Conservation (phyloP, 2,329 filamentous ascomycete genomes). For the Zasmidium angulare region DNA sequence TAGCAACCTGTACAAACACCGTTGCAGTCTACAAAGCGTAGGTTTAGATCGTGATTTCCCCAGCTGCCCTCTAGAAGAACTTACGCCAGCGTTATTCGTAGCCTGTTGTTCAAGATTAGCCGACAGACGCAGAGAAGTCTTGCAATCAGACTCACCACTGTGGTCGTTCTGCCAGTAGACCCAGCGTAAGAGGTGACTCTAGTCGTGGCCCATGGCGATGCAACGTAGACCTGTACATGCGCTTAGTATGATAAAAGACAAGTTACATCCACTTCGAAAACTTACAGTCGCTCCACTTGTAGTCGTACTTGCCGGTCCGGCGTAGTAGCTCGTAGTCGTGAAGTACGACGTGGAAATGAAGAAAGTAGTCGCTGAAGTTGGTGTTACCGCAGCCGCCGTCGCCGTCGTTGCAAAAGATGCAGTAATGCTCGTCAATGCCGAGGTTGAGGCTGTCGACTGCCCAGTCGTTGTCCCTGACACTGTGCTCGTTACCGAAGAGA, state of each 20-base stretch:
- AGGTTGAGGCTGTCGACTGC: not conserved
- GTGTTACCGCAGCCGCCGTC: not conserved
- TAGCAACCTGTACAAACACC: not conserved
- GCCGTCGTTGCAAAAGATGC: not conserved
- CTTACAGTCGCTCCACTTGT: not conserved
- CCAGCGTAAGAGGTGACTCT: not conserved
- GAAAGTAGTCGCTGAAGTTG: not conserved
- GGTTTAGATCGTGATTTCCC: no score
- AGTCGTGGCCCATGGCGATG: not conserved
- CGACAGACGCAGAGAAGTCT: no score
- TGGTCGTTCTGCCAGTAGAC: not conserved
- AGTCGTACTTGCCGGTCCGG: not conserved
- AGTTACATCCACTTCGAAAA: no score
- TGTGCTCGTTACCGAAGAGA: not conserved
- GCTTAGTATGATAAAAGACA: no score
- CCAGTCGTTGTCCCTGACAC: not conserved
- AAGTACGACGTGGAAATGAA: not conserved
- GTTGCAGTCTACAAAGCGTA: not conserved
- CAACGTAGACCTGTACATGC: not conserved
- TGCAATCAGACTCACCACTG: not conserved
- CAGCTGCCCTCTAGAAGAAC: no score
- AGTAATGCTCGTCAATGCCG: not conserved
- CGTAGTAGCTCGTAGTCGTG: not conserved
- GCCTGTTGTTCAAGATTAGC: no score
- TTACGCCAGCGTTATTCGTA: no score